Evolutionary conservation across 2,329 filamentous ascomycete species (phyloP).

Genomic region (Ilyonectria destructans): DNA sequence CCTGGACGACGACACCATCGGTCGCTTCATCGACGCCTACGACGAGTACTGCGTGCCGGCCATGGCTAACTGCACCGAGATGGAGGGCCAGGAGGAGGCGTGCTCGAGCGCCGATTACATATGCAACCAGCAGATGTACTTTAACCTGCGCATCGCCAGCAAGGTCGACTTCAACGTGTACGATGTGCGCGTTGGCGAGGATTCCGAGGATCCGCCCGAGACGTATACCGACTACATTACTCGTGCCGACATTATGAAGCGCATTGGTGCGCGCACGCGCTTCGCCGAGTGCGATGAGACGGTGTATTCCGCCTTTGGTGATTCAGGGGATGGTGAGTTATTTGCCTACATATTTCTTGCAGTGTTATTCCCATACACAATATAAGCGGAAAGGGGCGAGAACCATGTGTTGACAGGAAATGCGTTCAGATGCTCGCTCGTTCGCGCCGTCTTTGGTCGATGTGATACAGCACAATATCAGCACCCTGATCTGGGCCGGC

Average conservation of each 20-base stretch:
- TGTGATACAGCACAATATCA: slow-evolving; percentile 65
- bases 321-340: slow-evolving; percentile 46
- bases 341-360: neutral
- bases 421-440: slow-evolving; percentile 58
- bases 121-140: slow-evolving; percentile 50
- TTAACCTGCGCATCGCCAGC: slow-evolving; percentile 43
- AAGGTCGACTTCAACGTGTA: slow-evolving; percentile 62
- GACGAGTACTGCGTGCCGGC: slow-evolving; percentile 45
- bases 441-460: slow-evolving; percentile 61
- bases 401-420: slow-evolving; percentile 23
- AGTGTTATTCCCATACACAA: neutral
- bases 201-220: slow-evolving; percentile 44
- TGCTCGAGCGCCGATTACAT: slow-evolving; percentile 47
- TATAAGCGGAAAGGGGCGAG: neutral
- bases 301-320: slow-evolving; percentile 44
- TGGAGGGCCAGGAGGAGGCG: slow-evolving; percentile 44
- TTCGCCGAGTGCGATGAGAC: slow-evolving; percentile 47
- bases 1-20: slow-evolving; percentile 39
- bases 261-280: slow-evolving; percentile 45
- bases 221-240: slow-evolving; percentile 46
- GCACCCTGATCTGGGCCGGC: slow-evolving; percentile 69
- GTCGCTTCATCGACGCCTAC: slow-evolving; percentile 50
- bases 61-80: slow-evolving; percentile 45
- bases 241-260: slow-evolving; percentile 43
- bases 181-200: slow-evolving; percentile 59